Evolutionary conservation across 495 filamentous ascomycete genomes (phyloP).

Genomic region (Penicillium chermesinum): DNA sequence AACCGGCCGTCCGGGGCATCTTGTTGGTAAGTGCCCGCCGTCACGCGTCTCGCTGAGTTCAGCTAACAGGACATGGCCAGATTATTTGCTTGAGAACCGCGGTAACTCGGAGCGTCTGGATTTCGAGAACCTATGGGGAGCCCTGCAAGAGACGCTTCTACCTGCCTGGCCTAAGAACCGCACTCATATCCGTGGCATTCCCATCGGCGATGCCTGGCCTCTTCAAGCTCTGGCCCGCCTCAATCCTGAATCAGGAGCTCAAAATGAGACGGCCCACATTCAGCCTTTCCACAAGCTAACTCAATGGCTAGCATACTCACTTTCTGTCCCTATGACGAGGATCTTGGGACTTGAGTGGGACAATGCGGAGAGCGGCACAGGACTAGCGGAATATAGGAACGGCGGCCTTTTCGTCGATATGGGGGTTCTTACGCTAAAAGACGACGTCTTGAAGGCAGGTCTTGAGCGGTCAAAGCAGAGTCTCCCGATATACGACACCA

Average conservation of each 20-base stretch:
- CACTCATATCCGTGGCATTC: conserved; percentile 45
- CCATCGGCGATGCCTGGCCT: conserved; percentile 57
- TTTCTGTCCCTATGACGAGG: conserved; percentile 82
- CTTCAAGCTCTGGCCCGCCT: conserved; percentile 22
- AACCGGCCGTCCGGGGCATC: conserved; percentile 47
- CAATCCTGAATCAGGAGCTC: background rate
- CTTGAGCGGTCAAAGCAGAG: conserved; percentile 47
- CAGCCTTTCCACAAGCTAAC: conserved; percentile 79
- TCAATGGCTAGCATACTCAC: conserved; percentile 84
- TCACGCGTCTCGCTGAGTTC: background rate
- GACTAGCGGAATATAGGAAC: conserved; percentile 83
- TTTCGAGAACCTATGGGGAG: conserved; percentile 41
- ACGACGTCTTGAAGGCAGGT: conserved; percentile 52
- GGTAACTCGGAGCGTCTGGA: conserved; percentile 18
- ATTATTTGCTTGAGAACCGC: conserved; percentile 40
- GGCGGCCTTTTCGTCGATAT: conserved; percentile 81
- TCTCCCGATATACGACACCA: conserved; percentile 71
- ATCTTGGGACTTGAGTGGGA: conserved; percentile 72
- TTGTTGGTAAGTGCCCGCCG: conserved; percentile 43
- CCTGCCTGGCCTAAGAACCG: conserved; percentile 53
- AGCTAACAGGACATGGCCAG: conserved; percentile 19
- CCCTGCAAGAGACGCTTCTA: conserved; percentile 47
- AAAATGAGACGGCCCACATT: conserved; percentile 19
- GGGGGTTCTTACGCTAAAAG: conserved; percentile 73
- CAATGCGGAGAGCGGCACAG: conserved; percentile 72